Base-by-base conservation (phyloP, 1,139 yeast genomes). In the Yamadazyma aaseri region DNA sequence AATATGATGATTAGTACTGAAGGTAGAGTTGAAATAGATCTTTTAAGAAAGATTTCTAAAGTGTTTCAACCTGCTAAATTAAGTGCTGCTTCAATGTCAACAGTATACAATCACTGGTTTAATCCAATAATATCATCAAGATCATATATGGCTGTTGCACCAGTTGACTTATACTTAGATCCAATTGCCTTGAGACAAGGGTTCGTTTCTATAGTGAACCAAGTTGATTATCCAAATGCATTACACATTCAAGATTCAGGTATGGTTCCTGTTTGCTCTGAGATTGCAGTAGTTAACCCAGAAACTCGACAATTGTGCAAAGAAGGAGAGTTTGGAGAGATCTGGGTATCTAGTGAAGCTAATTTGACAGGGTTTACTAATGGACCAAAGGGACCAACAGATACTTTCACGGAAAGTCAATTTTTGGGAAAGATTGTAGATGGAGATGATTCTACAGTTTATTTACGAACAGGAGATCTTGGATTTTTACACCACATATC, bases 311-410 rank as follows among this genome's bases (percentile, higher is more conserved):
- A 66, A 34, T 63, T 89, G 12, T 92, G 98, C 56, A 78, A 76
- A 41, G 83, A 81, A 38, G 97, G 97, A n/a, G 98, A 94, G 56
- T 82, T 80, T 56, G 99, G 99, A 25, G 98, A 92, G 60, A 89
- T 92, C 29, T 92, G 98, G 98, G 94, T 92, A 2, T 77, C 85
- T 42, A 84, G 96, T 1, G 96, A 89, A 46, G 95, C 92, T 1
- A 87, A 82, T 47, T 81, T 81, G 23, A 56, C 68, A 6, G 76
- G 78, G 3, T 82, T 82, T 53, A 76, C 81, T 32, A 73, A 75
- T 40, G 78, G 81, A 2, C 76, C 77, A 1, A 63, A 63, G 29
- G 76, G 74, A 0, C 76, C 76, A 2, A 51, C 50, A 4, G 75
- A 70, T 41, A 53, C 50, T 13, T 67, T 70, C 39, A 56, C 59